These are phyloP conservation scores for Zopfia rhizophila DNA, from an alignment of 2,329 filamentous ascomycete species.

Conservation along the genomic window DNA sequence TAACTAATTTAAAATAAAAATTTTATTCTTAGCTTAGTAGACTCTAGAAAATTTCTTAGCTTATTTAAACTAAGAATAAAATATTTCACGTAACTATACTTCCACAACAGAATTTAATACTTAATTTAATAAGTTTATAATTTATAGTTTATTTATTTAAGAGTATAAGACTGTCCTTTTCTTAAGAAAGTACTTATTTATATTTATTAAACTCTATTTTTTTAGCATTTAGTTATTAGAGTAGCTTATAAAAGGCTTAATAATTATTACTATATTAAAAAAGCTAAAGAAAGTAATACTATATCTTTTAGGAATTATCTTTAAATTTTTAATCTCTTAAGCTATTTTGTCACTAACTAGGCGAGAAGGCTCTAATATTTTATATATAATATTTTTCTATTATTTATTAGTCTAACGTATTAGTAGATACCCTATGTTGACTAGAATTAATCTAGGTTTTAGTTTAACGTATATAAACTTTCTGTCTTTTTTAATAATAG, in stretches of 20 bases:
- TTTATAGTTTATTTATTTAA: too few species aligned
- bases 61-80: too few species aligned
- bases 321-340: neutral
- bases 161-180: too few species aligned
- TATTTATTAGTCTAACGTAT: slow-evolving; percentile 6
- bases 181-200: too few species aligned
- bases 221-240: slow-evolving; percentile 5
- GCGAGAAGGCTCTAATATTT: neutral
- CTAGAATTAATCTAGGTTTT: neutral
- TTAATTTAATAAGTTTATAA: too few species aligned
- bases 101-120: too few species aligned
- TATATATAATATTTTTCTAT: slow-evolving; percentile 7
- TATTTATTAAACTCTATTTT: slow-evolving; percentile 1
- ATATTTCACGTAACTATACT: too few species aligned
- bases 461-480: slow-evolving; percentile 6
- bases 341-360: neutral
- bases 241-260: slow-evolving; percentile 5
- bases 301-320: slow-evolving; percentile 7
- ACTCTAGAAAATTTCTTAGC: too few species aligned
- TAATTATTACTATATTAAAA: slow-evolving; percentile 4
- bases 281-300: slow-evolving; percentile 15
- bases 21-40: too few species aligned
- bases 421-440: slow-evolving; percentile 8
- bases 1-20: too few species aligned
- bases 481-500: neutral